A percentile compares a stretch with the other conserved stretches of the same genome.
These are phyloP conservation scores for Claviceps maximensis DNA, from an alignment of 2,329 filamentous ascomycete genomes.

Conservation along the genomic window DNA sequence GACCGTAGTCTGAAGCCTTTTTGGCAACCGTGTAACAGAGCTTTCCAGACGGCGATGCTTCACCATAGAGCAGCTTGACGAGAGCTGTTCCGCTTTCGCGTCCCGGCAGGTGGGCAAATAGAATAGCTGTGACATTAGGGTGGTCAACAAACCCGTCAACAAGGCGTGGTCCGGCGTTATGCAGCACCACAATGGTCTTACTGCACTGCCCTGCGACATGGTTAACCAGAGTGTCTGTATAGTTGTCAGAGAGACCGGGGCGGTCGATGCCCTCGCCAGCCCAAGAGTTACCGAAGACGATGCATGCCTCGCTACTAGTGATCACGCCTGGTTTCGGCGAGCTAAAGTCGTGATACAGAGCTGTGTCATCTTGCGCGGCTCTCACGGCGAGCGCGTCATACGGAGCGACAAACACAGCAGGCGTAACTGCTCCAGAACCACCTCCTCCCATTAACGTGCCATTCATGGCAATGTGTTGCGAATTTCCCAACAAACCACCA, in stretches of 20 bases:
- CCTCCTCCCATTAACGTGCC: slow-evolving; percentile 29
- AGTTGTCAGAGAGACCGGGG: slow-evolving; percentile 49
- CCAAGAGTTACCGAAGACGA: slow-evolving; percentile 55
- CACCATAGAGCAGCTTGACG: slow-evolving; percentile 43
- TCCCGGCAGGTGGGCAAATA: slow-evolving; percentile 52
- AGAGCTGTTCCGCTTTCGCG: slow-evolving; percentile 47
- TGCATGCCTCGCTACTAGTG: slow-evolving; percentile 46
- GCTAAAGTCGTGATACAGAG: slow-evolving; percentile 46
- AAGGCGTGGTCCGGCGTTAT: slow-evolving; percentile 48
- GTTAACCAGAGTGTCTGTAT: slow-evolving; percentile 43
- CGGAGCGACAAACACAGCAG: slow-evolving; percentile 36
- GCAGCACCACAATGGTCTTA: slow-evolving; percentile 51
- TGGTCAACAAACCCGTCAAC: slow-evolving; percentile 51
- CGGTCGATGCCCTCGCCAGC: slow-evolving; percentile 60
- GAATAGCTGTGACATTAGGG: slow-evolving; percentile 48
- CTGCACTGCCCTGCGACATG: slow-evolving; percentile 45
- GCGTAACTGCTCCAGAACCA: slow-evolving; percentile 34
- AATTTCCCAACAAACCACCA: slow-evolving; percentile 13
- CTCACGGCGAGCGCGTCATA: slow-evolving; percentile 40
- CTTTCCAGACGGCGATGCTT: slow-evolving; percentile 41
- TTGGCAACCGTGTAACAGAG: slow-evolving; percentile 49
- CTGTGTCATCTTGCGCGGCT: slow-evolving; percentile 41
- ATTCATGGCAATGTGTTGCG: slow-evolving; percentile 23
- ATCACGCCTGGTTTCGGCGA: slow-evolving; percentile 34
- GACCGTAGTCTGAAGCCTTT: slow-evolving; percentile 41